These are phyloP conservation scores for Anthracocystis walkeri DNA, from an alignment of 1,284 basidiomycete genomes.

Conservation along the genomic window DNA sequence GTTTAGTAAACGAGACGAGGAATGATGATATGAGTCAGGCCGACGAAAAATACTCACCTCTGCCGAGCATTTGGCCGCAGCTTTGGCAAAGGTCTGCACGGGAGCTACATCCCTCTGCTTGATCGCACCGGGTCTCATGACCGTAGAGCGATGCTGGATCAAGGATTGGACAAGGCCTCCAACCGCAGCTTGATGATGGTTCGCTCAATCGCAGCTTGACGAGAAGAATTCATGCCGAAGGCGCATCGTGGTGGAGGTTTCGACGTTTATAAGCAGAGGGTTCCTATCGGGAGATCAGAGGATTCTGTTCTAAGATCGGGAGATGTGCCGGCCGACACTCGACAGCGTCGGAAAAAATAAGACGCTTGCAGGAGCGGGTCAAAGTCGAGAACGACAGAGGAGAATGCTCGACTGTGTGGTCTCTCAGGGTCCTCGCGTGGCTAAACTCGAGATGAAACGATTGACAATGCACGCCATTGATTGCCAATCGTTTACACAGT, in stretches of 20 bases:
- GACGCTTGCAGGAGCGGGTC: not conserved
- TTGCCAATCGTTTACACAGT: too few species aligned
- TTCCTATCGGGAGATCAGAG: not conserved
- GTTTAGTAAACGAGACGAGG: not conserved
- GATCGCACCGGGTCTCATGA: conserved; percentile 38
- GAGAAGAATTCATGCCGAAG: not conserved
- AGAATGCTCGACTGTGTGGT: too few species aligned
- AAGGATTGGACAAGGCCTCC: not conserved
- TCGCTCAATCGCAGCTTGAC: not conserved
- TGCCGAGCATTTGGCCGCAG: conserved; percentile 43
- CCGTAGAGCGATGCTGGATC: not conserved
- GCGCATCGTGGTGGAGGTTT: not conserved
- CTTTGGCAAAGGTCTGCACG: conserved; percentile 52
- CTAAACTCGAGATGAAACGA: not conserved
- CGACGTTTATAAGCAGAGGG: not conserved
- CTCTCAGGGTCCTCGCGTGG: conserved; percentile 20
- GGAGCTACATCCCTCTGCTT: conserved; percentile 52
- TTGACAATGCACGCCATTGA: not conserved
- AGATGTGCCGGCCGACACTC: not conserved
- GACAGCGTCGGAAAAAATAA: not conserved
- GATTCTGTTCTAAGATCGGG: too few species aligned
- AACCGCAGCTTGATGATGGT: conserved; percentile 4
- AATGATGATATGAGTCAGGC: not conserved
- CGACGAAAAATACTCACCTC: conserved; percentile 24
- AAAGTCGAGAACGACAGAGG: not conserved